phyloP scores from a whole-genome alignment of 805 yeast genomes.

The Starmerella davenportii region DNA sequence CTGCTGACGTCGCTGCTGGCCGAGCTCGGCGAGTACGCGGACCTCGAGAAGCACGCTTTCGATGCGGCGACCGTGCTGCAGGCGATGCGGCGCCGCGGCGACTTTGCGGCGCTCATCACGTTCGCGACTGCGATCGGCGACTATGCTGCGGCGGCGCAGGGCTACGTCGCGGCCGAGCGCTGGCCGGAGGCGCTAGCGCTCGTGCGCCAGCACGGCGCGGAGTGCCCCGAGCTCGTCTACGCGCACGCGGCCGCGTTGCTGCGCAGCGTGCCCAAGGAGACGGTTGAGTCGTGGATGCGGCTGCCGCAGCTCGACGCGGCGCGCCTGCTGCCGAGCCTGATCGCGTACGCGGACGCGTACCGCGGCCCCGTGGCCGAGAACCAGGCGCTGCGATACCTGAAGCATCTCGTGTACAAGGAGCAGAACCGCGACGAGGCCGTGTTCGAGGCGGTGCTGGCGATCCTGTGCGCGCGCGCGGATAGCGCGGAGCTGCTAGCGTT shows the following conservation, averaged over 20 bases:
- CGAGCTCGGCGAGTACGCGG: conserved; percentile 30
- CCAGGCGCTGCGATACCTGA: conserved; percentile 48
- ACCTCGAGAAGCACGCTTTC: conserved; percentile 33
- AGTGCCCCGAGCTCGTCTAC: conserved; percentile 35
- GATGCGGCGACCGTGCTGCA: conserved; percentile 57
- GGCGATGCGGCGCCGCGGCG: conserved; percentile 47
- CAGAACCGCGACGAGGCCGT: conserved; percentile 31
- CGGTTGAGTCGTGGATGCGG: conserved; percentile 66
- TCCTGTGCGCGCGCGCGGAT: conserved; percentile 32
- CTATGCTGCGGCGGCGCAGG: conserved; percentile 45
- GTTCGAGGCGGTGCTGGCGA: conserved; percentile 53
- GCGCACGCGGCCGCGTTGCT: conserved; percentile 52
- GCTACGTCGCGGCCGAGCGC: conserved; percentile 48
- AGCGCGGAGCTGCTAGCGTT: conserved; percentile 32
- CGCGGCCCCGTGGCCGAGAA: conserved; percentile 32
- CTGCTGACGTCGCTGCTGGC: conserved; percentile 50
- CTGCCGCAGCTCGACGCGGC: conserved; percentile 36
- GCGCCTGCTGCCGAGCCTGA: conserved; percentile 54
- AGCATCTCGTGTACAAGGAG: conserved; percentile 32
- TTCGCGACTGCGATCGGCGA: conserved; percentile 57
- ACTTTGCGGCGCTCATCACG: conserved; percentile 41
- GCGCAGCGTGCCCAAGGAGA: conserved; percentile 45
- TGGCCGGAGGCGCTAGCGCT: conserved; percentile 60
- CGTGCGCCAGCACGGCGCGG: conserved; percentile 25
- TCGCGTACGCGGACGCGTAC: conserved; percentile 37